These are phyloP conservation scores for Serendipita sp. DNA, from an alignment of 768 basidiomycete species.

Conservation along the genomic window DNA sequence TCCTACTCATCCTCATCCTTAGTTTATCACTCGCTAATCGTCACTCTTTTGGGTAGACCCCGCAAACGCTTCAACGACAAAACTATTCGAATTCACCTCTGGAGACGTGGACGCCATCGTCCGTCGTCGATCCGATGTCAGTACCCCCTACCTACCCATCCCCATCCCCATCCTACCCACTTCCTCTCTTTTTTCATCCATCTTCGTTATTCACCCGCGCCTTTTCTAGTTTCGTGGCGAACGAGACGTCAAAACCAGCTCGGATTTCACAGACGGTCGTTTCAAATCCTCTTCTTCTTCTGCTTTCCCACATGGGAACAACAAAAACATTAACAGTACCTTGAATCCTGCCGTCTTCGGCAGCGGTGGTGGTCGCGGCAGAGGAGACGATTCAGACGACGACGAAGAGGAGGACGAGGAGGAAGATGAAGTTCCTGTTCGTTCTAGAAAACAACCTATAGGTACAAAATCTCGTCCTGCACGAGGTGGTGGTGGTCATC, in stretches of 20 bases:
- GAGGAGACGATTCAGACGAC: not conserved
- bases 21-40: not conserved
- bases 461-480: not conserved
- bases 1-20: slow-evolving; percentile 8
- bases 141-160: not conserved
- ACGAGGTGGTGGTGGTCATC: not conserved
- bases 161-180: not conserved
- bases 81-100: not conserved
- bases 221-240: not conserved
- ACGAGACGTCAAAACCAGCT: not conserved
- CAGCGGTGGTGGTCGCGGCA: not conserved
- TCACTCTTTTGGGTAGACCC: not conserved
- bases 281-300: too few relatives aligned
- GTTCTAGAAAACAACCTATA: not conserved
- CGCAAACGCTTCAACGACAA: not conserved
- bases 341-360: not conserved
- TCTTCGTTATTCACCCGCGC: not conserved
- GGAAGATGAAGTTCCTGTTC: not conserved
- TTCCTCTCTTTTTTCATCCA: not conserved
- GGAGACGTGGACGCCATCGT: not conserved
- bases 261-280: not conserved
- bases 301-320: too few relatives aligned
- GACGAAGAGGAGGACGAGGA: not conserved
- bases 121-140: not conserved
- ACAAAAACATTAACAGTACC: too few relatives aligned